Evolutionary conservation across 1,284 basidiomycete genomes (phyloP), one percentile per base, ranked within the genome.

Genomic region (Schizophyllum amplum): DNA sequence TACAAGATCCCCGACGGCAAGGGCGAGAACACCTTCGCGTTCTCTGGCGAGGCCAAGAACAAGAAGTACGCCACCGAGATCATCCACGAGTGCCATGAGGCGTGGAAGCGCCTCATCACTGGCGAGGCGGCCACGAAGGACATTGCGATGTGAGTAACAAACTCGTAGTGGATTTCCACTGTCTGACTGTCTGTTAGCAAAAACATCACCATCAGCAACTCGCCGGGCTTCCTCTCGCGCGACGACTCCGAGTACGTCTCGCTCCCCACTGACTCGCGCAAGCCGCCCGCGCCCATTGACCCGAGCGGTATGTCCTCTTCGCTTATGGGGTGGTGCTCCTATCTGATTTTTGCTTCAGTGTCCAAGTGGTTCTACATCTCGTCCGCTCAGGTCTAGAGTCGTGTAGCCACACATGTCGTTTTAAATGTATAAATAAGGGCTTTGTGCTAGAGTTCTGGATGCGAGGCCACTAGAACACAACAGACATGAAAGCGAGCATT

Each of bases 31-130:
- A 88, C 92, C 67, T 99, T 99, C 68, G 97, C 97, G 25, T 99
- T 99, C 86, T 96, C 93, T 57, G 97, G 97, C 59, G 97, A 99
- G 79, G 96, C 96, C 64, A 99, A 99, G 83, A 97, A 97, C 83
- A 96, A 95, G 82, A 95, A 95, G 74, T 99, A 98, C 73, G 97
- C 97, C 54, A 93, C 90, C 55, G 96, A 98, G 77, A 95, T 99
- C 75, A 90, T 99, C 68, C 93, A 96, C 75, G 97, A 99, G 75
- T 96, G 93, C 77, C 90, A 99, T 73, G 96, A 98, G 75, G 92
- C 96, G 52, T 99, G 97, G 97, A 93, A 94, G 70, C 91, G 92
- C 69, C 86, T 99, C 67, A 81, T 95, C 70, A 76, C 75, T 59
- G 94, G 94, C 62, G 92, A 98, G 87, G 87, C 86, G 21, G 65